A percentile compares a stretch with the other conserved stretches of the same genome.
Evolutionary conservation across 192 early-diverging fungal genomes (phyloP).

Genomic region (Rhizophagus clarus): DNA sequence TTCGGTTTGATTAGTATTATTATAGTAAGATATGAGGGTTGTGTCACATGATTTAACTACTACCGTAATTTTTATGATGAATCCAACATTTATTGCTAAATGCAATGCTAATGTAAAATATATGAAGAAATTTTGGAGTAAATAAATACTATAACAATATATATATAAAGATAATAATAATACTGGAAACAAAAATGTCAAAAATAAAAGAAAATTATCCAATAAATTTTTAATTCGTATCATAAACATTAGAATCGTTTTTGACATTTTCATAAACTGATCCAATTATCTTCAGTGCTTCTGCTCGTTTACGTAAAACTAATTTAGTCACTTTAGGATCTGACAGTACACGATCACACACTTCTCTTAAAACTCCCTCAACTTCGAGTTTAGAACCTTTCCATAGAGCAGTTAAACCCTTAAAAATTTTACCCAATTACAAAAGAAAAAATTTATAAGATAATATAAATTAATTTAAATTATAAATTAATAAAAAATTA

Average conservation of each 20-base stretch:
- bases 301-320: conserved; percentile 65
- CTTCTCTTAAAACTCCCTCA: conserved; percentile 87
- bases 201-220: not conserved
- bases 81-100: not conserved
- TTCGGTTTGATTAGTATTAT: not conserved
- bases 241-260: conserved; percentile 50
- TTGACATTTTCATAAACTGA: conserved; percentile 77
- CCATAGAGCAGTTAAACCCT: conserved; percentile 92
- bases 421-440: conserved; percentile 14
- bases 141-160: not conserved
- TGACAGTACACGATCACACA: conserved; percentile 83
- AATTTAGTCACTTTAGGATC: conserved; percentile 65
- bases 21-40: not conserved
- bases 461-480: not conserved
- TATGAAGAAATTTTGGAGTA: not conserved
- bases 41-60: too few relatives aligned
- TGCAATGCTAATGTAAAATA: not conserved
- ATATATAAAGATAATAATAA: not conserved
- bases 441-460: not conserved
- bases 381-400: conserved; percentile 93
- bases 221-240: not conserved
- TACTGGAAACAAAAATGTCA: not conserved
- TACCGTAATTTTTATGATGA: not conserved
- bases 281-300: conserved; percentile 85
- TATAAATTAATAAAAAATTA: not conserved